Percentiles rank a stretch among this genome's conserved stretches.
Evolutionary conservation across 345 rosid species (phyloP).

Genomic region (Euphorbia pulcherrima): DNA sequence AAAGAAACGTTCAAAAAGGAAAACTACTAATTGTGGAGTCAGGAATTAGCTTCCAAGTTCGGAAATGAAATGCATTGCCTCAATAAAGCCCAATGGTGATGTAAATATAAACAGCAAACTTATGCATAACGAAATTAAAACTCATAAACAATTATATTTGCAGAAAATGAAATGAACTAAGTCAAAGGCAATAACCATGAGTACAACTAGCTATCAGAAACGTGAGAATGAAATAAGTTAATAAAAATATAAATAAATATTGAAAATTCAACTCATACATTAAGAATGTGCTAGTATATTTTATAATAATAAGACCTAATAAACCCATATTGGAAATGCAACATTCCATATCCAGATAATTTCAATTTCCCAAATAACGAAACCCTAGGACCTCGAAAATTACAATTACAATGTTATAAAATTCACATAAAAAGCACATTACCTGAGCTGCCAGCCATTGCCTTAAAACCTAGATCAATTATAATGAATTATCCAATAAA

Average conservation of each 20-base stretch:
- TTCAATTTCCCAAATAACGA: conserved; percentile 19
- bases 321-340: conserved; percentile 17
- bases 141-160: background rate
- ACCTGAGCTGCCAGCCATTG: conserved; percentile 11
- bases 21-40: conserved; percentile 6
- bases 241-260: background rate
- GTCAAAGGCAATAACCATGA: background rate
- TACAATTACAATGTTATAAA: conserved; percentile 1
- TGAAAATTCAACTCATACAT: background rate
- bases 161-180: background rate
- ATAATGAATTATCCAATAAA: conserved; percentile 8
- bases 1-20: background rate
- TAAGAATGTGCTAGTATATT: too few relatives aligned
- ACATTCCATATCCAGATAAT: conserved; percentile 10
- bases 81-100: background rate
- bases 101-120: background rate
- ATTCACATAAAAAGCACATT: conserved; percentile 6
- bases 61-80: background rate
- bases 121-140: background rate
- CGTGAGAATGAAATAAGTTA: background rate
- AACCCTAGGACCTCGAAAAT: conserved; percentile 8
- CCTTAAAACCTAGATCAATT: conserved; percentile 20
- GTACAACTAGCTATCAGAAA: conserved; percentile 2
- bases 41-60: conserved; percentile 7
- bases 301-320: background rate